These are phyloP conservation scores for Oldenlandia corymbosa DNA, from an alignment of 257 asterid species.

Conservation along the genomic window DNA sequence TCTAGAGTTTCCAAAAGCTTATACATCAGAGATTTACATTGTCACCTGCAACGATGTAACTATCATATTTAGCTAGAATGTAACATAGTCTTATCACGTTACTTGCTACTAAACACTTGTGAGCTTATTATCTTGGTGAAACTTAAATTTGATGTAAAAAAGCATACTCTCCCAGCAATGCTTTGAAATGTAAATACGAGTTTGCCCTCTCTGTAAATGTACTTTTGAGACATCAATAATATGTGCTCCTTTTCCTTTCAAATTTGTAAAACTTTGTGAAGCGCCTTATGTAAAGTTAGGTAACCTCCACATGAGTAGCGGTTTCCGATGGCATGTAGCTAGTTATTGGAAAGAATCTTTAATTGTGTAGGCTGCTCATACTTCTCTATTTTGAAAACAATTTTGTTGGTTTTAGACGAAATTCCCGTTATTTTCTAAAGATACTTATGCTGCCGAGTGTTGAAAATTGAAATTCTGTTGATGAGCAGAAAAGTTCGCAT, in stretches of 20 bases:
- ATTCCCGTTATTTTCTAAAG: not conserved
- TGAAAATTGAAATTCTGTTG: not conserved
- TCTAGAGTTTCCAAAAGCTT: not conserved
- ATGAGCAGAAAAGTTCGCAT: not conserved
- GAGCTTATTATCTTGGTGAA: not conserved
- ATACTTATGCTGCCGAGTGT: not conserved
- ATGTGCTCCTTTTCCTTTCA: not conserved
- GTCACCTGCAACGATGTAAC: not conserved
- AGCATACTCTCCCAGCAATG: not conserved
- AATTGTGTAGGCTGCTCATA: too few relatives aligned
- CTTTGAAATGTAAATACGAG: slow-evolving; percentile 8
- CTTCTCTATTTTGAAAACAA: too few relatives aligned
- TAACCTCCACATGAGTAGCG: too few relatives aligned
- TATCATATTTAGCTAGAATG: not conserved
- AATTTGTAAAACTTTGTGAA: not conserved
- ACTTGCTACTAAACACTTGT: not conserved
- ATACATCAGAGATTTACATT: not conserved
- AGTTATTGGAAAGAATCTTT: too few relatives aligned
- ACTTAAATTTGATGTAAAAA: not conserved
- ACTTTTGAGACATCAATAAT: too few relatives aligned
- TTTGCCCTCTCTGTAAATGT: not conserved
- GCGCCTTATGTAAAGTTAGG: too few relatives aligned
- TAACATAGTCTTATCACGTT: not conserved
- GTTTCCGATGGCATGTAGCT: too few relatives aligned
- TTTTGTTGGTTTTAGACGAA: not conserved